phyloP scores from a whole-genome alignment of 1,139 yeast species.

The Candida dubliniensis region DNA sequence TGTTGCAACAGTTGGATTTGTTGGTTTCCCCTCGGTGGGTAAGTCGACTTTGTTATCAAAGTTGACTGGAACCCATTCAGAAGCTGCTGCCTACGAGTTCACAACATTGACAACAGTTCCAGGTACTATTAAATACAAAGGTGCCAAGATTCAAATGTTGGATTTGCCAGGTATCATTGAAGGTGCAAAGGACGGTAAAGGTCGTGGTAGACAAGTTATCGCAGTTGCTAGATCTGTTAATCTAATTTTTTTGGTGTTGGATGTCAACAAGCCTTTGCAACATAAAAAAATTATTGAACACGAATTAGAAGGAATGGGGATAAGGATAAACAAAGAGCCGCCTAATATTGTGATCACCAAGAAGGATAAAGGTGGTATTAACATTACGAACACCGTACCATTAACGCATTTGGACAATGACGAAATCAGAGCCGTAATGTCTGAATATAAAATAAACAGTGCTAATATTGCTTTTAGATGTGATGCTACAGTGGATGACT shows the following conservation, averaged over 20 bases:
- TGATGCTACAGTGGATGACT: constrained; percentile 95
- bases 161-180: constrained; percentile 98
- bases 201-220: constrained; percentile 98
- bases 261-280: constrained; percentile 92
- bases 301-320: constrained; percentile 96
- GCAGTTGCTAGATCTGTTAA: constrained; percentile 98
- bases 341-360: constrained; percentile 90
- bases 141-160: constrained; percentile 96
- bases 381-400: constrained; percentile 90
- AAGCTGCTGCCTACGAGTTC: constrained; percentile 96
- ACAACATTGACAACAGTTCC: constrained; percentile 97
- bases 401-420: constrained; percentile 88
- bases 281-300: constrained; percentile 92
- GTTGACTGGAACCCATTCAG: constrained; percentile 93
- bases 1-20: constrained; percentile 94
- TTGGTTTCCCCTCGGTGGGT: constrained; percentile 99
- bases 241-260: constrained; percentile 86
- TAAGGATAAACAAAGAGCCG: constrained; percentile 84
- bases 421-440: constrained; percentile 93
- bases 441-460: constrained; percentile 89
- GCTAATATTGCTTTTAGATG: constrained; percentile 97
- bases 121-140: constrained; percentile 91
- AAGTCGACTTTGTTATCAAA: constrained; percentile 84
- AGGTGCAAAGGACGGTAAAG: constrained; percentile 98
- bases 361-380: constrained; percentile 94